These are phyloP conservation scores for Yueomyces sinensis DNA, from an alignment of 805 yeast genomes.

Conservation along the genomic window DNA sequence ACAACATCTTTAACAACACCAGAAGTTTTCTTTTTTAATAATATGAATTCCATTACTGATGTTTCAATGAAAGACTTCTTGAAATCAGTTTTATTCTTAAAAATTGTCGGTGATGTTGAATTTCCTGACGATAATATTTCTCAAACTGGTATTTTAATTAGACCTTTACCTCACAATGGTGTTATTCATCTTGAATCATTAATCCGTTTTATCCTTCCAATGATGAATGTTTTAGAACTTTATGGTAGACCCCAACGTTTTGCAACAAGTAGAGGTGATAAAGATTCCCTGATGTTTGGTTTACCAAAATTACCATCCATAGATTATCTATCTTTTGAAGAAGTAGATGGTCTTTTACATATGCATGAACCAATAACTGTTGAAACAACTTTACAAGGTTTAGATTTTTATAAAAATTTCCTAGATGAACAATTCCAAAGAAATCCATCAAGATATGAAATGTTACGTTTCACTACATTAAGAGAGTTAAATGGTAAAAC, in stretches of 20 bases:
- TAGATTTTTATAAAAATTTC: neutral
- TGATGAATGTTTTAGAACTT: conserved; percentile 49
- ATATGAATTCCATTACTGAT: neutral
- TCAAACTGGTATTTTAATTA: conserved; percentile 28
- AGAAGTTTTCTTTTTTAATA: neutral
- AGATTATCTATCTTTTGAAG: conserved; percentile 30
- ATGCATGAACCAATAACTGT: neutral
- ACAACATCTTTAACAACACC: neutral
- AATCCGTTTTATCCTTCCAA: conserved; percentile 52
- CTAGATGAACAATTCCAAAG: neutral
- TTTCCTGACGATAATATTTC: neutral
- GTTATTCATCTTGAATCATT: conserved; percentile 55
- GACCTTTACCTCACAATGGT: conserved; percentile 58
- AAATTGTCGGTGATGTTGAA: neutral
- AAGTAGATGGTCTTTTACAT: conserved; percentile 1
- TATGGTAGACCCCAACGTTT: conserved; percentile 65
- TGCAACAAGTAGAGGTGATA: conserved; percentile 37
- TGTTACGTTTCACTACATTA: neutral
- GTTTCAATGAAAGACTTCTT: neutral
- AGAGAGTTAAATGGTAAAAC: neutral
- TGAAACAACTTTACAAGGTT: neutral
- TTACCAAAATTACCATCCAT: conserved; percentile 61
- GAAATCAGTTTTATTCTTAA: neutral
- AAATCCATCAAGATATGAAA: neutral
- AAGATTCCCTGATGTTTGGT: conserved; percentile 48